Evolutionary conservation across 129 eudicot species (phyloP).

Genomic region (Silybum marianum): DNA sequence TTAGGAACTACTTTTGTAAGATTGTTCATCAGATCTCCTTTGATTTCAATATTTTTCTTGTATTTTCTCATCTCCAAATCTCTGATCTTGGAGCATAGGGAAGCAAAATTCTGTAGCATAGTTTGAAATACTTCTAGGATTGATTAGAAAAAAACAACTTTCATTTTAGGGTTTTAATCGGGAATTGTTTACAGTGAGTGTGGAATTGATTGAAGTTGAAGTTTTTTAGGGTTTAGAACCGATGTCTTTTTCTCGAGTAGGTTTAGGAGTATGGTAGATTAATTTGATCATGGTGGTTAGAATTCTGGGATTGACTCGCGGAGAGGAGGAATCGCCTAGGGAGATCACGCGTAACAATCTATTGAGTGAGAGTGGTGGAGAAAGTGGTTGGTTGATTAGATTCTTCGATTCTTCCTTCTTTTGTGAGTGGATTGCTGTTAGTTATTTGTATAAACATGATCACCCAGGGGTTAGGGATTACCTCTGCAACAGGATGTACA

Average conservation of each 20-base stretch:
- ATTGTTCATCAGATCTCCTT: constrained; percentile 35
- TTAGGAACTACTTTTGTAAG: constrained; percentile 30
- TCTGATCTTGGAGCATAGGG: constrained; percentile 22
- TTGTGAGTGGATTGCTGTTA: constrained; percentile 99
- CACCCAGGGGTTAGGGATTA: constrained; percentile 96
- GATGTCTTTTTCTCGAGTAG: constrained; percentile 35
- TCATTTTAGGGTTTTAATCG: constrained; percentile 36
- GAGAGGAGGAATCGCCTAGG: constrained; percentile 81
- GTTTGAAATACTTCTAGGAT: background rate
- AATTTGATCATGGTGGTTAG: constrained; percentile 71
- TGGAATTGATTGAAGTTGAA: constrained; percentile 27
- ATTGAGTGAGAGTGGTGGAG: constrained; percentile 78
- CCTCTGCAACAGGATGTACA: constrained; percentile 95
- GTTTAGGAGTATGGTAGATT: constrained; percentile 38
- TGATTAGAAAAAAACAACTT: background rate
- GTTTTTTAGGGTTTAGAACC: constrained; percentile 44
- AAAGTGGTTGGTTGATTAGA: constrained; percentile 93
- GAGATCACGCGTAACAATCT: constrained; percentile 81
- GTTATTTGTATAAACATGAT: constrained; percentile 94
- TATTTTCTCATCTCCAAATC: constrained; percentile 19
- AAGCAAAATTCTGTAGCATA: constrained; percentile 18
- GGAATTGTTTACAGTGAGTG: constrained; percentile 16
- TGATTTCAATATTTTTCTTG: constrained; percentile 9
- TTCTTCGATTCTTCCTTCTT: constrained; percentile 94
- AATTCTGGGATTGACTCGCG: constrained; percentile 71